Evolutionary conservation across 2,329 filamentous ascomycete species (phyloP).

Genomic region (Coniochaeta hoffmannii): DNA sequence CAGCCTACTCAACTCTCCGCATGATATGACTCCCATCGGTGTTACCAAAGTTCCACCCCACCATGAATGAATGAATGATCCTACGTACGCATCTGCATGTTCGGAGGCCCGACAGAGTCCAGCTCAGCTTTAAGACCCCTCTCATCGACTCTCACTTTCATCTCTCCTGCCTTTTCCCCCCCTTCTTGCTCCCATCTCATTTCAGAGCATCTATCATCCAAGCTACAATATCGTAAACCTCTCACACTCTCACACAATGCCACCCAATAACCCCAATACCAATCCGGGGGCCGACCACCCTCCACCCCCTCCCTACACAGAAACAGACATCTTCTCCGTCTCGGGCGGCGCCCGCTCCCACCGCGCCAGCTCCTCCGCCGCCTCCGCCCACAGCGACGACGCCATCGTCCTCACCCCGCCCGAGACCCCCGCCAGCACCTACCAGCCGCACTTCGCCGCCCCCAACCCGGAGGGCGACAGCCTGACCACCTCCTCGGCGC

Average conservation of each 20-base stretch:
- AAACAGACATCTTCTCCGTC: constrained; percentile 47
- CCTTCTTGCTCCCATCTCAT: not conserved
- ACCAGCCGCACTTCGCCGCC: constrained; percentile 28
- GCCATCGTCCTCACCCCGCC: constrained; percentile 31
- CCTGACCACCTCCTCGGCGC: constrained; percentile 23
- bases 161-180: not conserved
- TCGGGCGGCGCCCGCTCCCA: constrained; percentile 20
- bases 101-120: not conserved
- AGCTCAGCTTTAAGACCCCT: constrained; percentile 1
- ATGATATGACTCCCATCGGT: not conserved
- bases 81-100: not conserved
- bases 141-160: not conserved
- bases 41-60: not conserved
- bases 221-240: not conserved
- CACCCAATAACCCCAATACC: not conserved
- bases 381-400: constrained; percentile 21
- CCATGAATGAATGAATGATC: not conserved
- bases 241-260: not conserved
- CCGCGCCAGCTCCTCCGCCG: constrained; percentile 17
- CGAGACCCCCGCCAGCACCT: constrained; percentile 44
- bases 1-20: not conserved
- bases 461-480: constrained; percentile 19
- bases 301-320: constrained; percentile 50
- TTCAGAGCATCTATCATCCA: not conserved
- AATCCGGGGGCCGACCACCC: constrained; percentile 17